These are phyloP conservation scores for Solanum aculeatissimum DNA, from an alignment of 305 asterid species.

Conservation along the genomic window DNA sequence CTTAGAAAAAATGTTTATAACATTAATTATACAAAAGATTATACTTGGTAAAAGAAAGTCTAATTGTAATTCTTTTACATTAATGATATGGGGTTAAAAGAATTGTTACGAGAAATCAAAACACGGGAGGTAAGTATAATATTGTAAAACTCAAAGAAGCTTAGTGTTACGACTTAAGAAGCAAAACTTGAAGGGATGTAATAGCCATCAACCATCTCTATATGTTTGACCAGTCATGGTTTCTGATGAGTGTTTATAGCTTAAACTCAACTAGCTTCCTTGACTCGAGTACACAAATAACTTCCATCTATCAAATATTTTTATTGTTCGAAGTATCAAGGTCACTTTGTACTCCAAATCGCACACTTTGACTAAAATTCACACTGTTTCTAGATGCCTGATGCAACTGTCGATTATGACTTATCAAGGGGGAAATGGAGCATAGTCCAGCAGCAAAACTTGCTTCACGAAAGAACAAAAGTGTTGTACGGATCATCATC, in stretches of 20 bases:
- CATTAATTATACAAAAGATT: no score
- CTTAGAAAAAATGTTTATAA: no score
- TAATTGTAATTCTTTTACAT: no score
- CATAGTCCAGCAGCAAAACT: constrained; percentile 74
- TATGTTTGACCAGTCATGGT: background rate
- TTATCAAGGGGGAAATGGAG: constrained; percentile 65
- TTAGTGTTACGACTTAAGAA: no score
- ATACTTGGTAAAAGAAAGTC: no score
- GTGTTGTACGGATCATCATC: constrained; percentile 66
- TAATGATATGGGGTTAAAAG: no score
- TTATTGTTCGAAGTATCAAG: background rate
- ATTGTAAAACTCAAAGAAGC: no score
- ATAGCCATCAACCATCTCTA: background rate
- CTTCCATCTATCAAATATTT: background rate
- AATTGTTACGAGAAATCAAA: no score
- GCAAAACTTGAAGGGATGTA: background rate
- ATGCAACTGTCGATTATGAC: constrained; percentile 87
- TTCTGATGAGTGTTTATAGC: background rate
- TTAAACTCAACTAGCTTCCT: background rate
- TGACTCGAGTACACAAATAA: background rate
- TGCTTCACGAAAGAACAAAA: constrained; percentile 76
- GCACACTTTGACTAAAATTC: background rate
- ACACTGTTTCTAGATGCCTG: constrained; percentile 66
- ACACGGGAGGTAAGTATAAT: no score
- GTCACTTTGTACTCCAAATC: background rate